These are phyloP conservation scores for Fusarium newnesense DNA, from an alignment of 2,329 filamentous ascomycete species.

Conservation along the genomic window DNA sequence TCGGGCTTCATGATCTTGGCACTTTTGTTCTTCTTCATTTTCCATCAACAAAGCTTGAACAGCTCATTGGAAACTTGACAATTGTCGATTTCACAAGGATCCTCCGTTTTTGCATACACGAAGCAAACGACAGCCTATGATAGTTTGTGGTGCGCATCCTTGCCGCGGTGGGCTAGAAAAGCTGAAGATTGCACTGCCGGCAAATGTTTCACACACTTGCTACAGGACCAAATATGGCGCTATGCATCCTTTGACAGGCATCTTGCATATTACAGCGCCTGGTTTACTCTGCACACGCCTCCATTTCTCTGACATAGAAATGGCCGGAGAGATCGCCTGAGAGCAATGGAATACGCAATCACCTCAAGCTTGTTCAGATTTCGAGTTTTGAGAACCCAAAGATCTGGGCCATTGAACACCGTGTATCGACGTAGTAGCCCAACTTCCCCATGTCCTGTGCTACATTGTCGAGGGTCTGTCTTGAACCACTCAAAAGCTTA, in stretches of 20 bases:
- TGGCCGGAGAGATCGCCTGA: background rate
- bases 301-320: background rate
- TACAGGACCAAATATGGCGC: constrained; percentile 37
- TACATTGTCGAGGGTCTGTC: constrained; percentile 32
- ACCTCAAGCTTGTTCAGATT: background rate
- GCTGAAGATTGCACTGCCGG: constrained; percentile 39
- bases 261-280: constrained; percentile 30
- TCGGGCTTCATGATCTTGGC: background rate
- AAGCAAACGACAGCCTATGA: constrained; percentile 21
- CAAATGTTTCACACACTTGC: constrained; percentile 40
- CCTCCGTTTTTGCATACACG: constrained; percentile 42
- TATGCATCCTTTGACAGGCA: constrained; percentile 36
- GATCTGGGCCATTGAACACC: background rate
- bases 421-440: constrained; percentile 6
- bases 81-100: constrained; percentile 35
- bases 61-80: constrained; percentile 23
- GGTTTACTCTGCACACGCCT: constrained; percentile 34
- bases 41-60: background rate
- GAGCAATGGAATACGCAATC: background rate
- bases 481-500: constrained; percentile 33
- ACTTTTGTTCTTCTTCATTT: constrained; percentile 10
- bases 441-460: constrained; percentile 16
- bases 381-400: background rate
- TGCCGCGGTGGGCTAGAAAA: constrained; percentile 34
- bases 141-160: constrained; percentile 17